Conservation (phyloP, 345 rosid species). For the Eutrema heterophyllum region DNA sequence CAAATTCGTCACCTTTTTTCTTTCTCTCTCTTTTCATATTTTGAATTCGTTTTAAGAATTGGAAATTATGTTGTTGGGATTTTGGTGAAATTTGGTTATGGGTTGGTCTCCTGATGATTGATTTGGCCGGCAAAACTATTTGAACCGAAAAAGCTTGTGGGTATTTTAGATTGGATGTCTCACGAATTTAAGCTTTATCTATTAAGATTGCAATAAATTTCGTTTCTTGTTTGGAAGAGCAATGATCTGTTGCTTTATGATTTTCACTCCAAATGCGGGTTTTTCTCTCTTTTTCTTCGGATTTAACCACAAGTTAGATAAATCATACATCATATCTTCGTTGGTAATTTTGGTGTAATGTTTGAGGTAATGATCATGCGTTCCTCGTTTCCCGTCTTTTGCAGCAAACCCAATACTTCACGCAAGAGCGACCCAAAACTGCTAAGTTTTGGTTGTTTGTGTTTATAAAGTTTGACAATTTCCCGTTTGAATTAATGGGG, state of each 20-base stretch:
- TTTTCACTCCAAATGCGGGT: background rate
- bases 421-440: constrained; percentile 1
- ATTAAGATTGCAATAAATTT: background rate
- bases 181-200: background rate
- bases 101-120: constrained; percentile 16
- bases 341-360: background rate
- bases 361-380: constrained; percentile 1
- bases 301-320: background rate
- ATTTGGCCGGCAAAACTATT: background rate
- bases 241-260: background rate
- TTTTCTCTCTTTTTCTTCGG: background rate
- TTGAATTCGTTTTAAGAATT: background rate
- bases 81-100: constrained; percentile 16
- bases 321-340: background rate
- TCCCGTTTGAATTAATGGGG: constrained; percentile 4
- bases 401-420: constrained; percentile 1
- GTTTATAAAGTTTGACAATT: background rate
- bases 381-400: constrained; percentile 15
- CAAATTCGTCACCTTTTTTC: background rate
- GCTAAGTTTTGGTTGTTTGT: background rate
- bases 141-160: background rate
- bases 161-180: background rate
- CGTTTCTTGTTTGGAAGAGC: background rate
- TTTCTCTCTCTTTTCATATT: background rate
- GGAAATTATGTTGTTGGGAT: background rate